Evolutionary conservation across 2,329 filamentous ascomycete species (phyloP), one percentile per base, ranked within the genome.

Genomic region (Fusarium pseudograminearum): DNA sequence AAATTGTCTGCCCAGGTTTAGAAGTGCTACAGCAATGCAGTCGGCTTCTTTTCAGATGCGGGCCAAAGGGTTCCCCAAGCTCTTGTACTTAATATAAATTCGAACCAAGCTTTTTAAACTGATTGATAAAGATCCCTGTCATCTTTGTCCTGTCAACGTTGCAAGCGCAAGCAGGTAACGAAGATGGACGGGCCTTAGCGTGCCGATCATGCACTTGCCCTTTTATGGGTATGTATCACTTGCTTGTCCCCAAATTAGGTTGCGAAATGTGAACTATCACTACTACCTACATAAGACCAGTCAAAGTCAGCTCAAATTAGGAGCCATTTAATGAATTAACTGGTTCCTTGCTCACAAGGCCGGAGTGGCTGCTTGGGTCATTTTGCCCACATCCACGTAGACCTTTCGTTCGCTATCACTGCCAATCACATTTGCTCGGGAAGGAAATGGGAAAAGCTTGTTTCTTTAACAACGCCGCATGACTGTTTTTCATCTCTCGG

Each of bases 91-190:
- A 18, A 51, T 41, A 22, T 57, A 45, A 26, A 47, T 42, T 44
- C 40, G 22, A 26, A 55, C 34, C 56, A 61, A 28, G 16, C 33
- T 18, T 20, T 10, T 9, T 33, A 33, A 51, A 51, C 31, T 45
- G 67, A 70, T 69, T 68, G 67, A 65, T 70, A 70, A 69, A 59
- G 53, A 69, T 48, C 57, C 67, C 54, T 61, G 56, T 45, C 58
- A 10, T 28, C 30, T 61, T 45, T 61, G 38, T 48, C 42, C 62
- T 65, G 52, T 45, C 46, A 48, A 46, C 20, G 55, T 61, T 36
- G 38, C 40, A 47, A 42, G 36, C 20, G 41, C 33, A 48, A 40
- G 45, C 20, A 34, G 33, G 40, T 41, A 30, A 66, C 53, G 46
- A 61, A 57, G 41, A 44, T 44, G 41, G 38, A 55, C 31, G 28